Evolutionary conservation across 1,284 basidiomycete genomes (phyloP), one percentile per base, ranked within the genome.

Genomic region (Rhodofomes roseus): DNA sequence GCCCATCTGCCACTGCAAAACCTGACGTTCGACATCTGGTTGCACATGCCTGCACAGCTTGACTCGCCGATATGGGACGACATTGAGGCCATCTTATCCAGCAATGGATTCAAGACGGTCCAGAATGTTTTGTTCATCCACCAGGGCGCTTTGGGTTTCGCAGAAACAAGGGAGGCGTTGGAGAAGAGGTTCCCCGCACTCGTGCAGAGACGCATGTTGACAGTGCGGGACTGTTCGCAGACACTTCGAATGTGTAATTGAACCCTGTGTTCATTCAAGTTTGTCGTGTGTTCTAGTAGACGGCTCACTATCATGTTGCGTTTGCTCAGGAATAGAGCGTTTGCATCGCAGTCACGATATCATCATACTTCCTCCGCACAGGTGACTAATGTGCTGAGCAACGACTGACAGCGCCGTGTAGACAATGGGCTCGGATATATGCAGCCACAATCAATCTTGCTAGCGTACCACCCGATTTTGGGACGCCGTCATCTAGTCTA

Each of bases 91-190:
- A 37, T 39, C 12, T 25, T 60, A 39, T 41, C 34, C 25, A 29
- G 40, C 39, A 23, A 20, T 8, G 11, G 18, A 11, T 51, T 50
- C 29, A 8, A 23, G 27, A 29, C 48, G 4, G 29, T 60, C 12
- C 36, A 29, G 8, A 48, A 52, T 20, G 54, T 60, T n/a, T 23
- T 53, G 14, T 52, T 60, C 50, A 29, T 60, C n/a, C 59, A 56
- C 31, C 36, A 39, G 1, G 59, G 59, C 23, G 40, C 27, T 18
- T 43, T 59, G 23, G 20, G 27, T 8, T n/a, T 48, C 18, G 34
- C 18, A 41, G 5, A 23, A 1, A 37, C 57, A 9, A 20, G 31
- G 20, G 1, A 6, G 5, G 34, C 52, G 1, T 14, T 53, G 27
- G 14, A 44, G 25, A 14, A 40, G 29, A 20, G 52, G 34, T 22